Percentiles rank a stretch among this genome's conserved stretches.
Evolutionary conservation across 176 grass and related monocot genomes (phyloP).

Genomic region (Phoenix dactylifera): DNA sequence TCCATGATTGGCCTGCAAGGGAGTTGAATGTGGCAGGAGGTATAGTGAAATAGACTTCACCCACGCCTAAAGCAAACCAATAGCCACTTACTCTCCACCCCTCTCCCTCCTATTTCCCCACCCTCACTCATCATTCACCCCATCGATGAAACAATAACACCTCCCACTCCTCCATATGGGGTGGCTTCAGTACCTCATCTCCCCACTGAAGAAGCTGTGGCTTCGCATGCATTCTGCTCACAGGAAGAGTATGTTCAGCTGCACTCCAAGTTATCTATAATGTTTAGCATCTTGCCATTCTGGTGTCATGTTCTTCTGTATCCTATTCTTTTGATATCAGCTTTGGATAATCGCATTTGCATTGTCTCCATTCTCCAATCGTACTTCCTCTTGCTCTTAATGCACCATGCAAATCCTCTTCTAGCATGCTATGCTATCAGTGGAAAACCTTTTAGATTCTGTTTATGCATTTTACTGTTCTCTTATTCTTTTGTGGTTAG

Average conservation of each 20-base stretch:
- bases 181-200: slow-evolving; percentile 67
- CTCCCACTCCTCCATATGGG: slow-evolving; percentile 30
- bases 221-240: slow-evolving; percentile 70
- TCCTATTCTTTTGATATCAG: too few species aligned
- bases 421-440: too few species aligned
- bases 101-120: slow-evolving; percentile 10
- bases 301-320: too few species aligned
- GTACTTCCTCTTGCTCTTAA: too few species aligned
- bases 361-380: too few species aligned
- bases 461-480: too few species aligned
- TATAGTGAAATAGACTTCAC: slow-evolving; percentile 58
- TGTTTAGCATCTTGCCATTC: too few species aligned
- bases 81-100: slow-evolving; percentile 4
- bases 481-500: too few species aligned
- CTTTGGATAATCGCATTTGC: too few species aligned
- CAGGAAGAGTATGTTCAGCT: slow-evolving; percentile 50
- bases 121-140: slow-evolving; percentile 9
- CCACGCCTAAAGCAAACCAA: slow-evolving; percentile 36
- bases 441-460: too few species aligned
- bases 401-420: too few species aligned
- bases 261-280: background rate
- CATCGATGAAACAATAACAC: slow-evolving; percentile 11
- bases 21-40: slow-evolving; percentile 27
- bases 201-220: slow-evolving; percentile 87
- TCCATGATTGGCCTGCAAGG: slow-evolving; percentile 37